A percentile compares a stretch with the other conserved stretches of the same genome.
These are phyloP conservation scores for Trametes cinnabarina DNA, from an alignment of 768 basidiomycete genomes.

Conservation along the genomic window DNA sequence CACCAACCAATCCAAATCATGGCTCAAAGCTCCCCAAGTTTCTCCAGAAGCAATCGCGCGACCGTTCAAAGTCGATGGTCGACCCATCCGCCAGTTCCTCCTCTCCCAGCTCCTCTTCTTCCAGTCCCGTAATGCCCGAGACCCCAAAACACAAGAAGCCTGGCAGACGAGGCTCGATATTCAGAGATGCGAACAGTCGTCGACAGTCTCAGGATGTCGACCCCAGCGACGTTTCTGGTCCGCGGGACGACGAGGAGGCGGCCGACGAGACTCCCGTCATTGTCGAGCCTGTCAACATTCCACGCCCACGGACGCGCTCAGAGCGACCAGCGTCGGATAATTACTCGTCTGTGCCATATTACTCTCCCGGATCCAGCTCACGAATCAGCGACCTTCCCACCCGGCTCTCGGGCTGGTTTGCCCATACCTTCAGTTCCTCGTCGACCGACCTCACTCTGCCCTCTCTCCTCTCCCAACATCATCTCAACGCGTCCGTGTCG, in stretches of 20 bases:
- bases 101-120: constrained; percentile 40
- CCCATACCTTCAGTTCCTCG: constrained; percentile 72
- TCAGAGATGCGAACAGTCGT: constrained; percentile 21
- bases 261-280: constrained; percentile 62
- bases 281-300: constrained; percentile 56
- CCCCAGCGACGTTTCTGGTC: constrained; percentile 26
- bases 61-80: constrained; percentile 55
- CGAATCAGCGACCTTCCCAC: constrained; percentile 70
- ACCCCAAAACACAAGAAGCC: constrained; percentile 27
- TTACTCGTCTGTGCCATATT: constrained; percentile 45
- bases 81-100: constrained; percentile 35
- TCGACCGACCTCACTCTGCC: constrained; percentile 72
- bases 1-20: constrained; percentile 37
- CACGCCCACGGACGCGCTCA: constrained; percentile 53
- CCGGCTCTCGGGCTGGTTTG: constrained; percentile 78
- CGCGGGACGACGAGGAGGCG: constrained; percentile 35
- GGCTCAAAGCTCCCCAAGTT: constrained; percentile 64
- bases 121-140: constrained; percentile 30
- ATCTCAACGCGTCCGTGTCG: constrained; percentile 33
- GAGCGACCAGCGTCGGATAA: constrained; percentile 53
- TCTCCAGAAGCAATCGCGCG: constrained; percentile 61
- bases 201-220: constrained; percentile 31
- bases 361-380: constrained; percentile 43
- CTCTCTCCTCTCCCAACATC: constrained; percentile 50
- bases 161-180: constrained; percentile 27